Base-by-base conservation (phyloP, 257 asterid species). In the Jasminum sambac region DNA sequence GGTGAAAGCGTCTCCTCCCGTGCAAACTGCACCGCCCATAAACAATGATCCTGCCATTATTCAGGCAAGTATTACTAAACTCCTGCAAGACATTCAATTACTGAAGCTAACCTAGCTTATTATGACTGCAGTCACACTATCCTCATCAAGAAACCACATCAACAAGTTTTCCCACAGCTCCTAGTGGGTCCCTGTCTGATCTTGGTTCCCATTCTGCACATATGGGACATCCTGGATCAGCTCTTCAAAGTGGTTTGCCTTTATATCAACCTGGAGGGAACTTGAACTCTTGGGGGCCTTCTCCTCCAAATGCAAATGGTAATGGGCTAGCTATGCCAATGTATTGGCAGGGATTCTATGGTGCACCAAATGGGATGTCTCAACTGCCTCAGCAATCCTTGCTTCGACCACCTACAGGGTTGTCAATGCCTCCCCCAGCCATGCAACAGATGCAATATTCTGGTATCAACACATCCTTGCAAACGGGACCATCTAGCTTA, bases 271-370 rank as follows among this genome's bases (percentile, higher is more conserved):
- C 98, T 21, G 99, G 96, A 69, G 98, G 95, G 19, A 89, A 84
- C 84, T 1, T 94, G 79, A 90, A 81, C 58, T 84, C 98, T 19
- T 95, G 99, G 99, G 92, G 88, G 2, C 90, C 95, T 67, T 76
- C 96, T 64, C 95, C 90, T 21, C 95, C 92, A 48, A 94, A 82
- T 84, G 85, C 87, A 66, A 80, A 78, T 74, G 91, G 87, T 57
- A 74, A 84, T 76, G 92, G 92, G 75, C 81, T 89, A 65, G 84
- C 88, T 5, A 85, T 94, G 95, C 98, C 99, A 16, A 87, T 91
- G 97, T 91, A 95, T 81, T 95, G 96, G 96, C 98, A 84, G 70
- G 96, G 98, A 50, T 91, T 63, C 77, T 95, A 91, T 80, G 98
- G 97, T 8, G 11, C 95, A 8, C 98, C 99, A 62, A 87, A 78